Percentiles rank a stretch among this genome's conserved stretches.
phyloP scores from a whole-genome alignment of 108 stramenopile genomes.

The Thalassiosira profunda region DNA sequence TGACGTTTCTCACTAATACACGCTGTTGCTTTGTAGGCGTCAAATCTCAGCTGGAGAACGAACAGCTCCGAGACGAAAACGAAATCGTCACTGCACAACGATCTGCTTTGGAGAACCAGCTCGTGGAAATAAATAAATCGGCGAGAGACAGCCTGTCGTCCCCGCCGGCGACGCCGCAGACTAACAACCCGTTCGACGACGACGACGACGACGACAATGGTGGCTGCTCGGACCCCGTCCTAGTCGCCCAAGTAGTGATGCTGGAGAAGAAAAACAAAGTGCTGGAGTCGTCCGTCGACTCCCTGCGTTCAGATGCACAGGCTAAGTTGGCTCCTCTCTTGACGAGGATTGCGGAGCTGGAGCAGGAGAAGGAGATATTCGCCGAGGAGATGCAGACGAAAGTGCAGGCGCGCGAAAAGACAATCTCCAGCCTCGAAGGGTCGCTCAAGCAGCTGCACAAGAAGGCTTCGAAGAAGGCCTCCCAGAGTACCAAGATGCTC shows the following conservation, averaged over 20 bases:
- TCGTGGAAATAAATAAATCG: conserved; percentile 41
- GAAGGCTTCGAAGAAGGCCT: too few relatives aligned
- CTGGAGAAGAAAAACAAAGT: conserved; percentile 41
- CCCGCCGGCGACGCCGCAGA: background rate
- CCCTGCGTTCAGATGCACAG: conserved; percentile 34
- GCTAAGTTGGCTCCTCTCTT: conserved; percentile 26
- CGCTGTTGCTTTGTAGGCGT: too few relatives aligned
- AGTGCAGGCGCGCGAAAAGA: conserved; percentile 35
- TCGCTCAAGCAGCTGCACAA: conserved; percentile 39
- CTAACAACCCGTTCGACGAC: background rate
- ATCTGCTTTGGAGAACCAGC: conserved; percentile 34
- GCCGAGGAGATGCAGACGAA: conserved; percentile 43
- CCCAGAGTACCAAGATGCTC: too few relatives aligned
- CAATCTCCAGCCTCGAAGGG: conserved; percentile 36
- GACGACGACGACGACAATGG: background rate
- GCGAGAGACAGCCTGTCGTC: conserved; percentile 16
- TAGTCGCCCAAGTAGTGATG: conserved; percentile 46
- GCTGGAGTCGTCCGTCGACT: conserved; percentile 21
- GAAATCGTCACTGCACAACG: conserved; percentile 33
- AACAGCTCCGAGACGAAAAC: conserved; percentile 24
- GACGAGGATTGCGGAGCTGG: conserved; percentile 25
- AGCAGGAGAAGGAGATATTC: conserved; percentile 37
- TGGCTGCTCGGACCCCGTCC: conserved; percentile 24
- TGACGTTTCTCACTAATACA: too few relatives aligned
- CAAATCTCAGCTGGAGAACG: conserved; percentile 37